A percentile compares a stretch with the other conserved stretches of the same genome.
Conservation (phyloP, 768 basidiomycete genomes). For the Trametes meyenii region DNA sequence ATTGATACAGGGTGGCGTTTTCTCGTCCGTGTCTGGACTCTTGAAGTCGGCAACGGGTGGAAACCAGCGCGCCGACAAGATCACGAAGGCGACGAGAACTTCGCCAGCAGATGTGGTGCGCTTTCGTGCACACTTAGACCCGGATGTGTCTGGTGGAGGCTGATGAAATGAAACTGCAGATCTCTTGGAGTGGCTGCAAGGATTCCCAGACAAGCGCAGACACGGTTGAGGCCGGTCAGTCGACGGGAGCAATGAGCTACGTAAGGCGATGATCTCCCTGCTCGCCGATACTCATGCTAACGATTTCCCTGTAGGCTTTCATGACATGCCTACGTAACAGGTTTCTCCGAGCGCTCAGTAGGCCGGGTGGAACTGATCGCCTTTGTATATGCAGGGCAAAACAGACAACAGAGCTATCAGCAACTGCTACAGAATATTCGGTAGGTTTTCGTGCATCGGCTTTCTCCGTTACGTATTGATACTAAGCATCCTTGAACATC, state of each 20-base stretch:
- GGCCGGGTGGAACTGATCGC: constrained; percentile 6
- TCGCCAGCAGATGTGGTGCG: constrained; percentile 89
- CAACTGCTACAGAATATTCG: constrained; percentile 61
- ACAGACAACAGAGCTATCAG: constrained; percentile 65
- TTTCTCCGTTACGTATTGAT: background rate
- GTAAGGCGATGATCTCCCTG: constrained; percentile 44
- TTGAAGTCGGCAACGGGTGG: constrained; percentile 74
- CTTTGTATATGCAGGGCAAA: constrained; percentile 37
- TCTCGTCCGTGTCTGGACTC: constrained; percentile 73
- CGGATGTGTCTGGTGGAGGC: background rate
- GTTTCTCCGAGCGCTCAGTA: constrained; percentile 4
- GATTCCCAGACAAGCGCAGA: constrained; percentile 86
- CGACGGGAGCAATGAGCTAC: constrained; percentile 82
- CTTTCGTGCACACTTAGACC: constrained; percentile 18
- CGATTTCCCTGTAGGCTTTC: constrained; percentile 50
- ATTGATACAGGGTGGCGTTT: constrained; percentile 52
- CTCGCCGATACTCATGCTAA: background rate
- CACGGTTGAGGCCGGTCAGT: constrained; percentile 68
- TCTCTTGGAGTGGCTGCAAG: constrained; percentile 85
- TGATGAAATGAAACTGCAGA: constrained; percentile 45
- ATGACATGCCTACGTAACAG: constrained; percentile 53
- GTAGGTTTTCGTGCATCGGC: constrained; percentile 33
- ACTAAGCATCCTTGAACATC: background rate
- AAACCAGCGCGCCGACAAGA: constrained; percentile 62
- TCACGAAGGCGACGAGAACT: constrained; percentile 56